phyloP scores from a whole-genome alignment of 441 rosid genomes.

The Heliophila coronopifolia region DNA sequence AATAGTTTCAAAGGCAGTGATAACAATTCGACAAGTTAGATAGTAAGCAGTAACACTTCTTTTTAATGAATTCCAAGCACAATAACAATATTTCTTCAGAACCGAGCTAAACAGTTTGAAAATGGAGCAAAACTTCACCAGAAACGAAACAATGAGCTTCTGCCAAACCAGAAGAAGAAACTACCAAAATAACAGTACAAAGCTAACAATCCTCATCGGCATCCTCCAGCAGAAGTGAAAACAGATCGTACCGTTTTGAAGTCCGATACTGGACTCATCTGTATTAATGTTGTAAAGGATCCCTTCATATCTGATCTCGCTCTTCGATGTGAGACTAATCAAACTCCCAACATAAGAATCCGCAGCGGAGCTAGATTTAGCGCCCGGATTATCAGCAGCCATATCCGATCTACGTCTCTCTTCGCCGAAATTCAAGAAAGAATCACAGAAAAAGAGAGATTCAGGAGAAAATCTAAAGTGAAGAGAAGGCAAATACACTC shows the following conservation, averaged over 20 bases:
- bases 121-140: background rate
- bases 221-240: background rate
- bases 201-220: background rate
- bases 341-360: conserved; percentile 80
- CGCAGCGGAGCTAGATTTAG: conserved; percentile 59
- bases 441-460: conserved; percentile 24
- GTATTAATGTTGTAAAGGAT: conserved; percentile 78
- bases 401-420: conserved; percentile 32
- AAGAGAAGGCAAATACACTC: conserved; percentile 12
- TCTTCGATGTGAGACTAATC: conserved; percentile 83
- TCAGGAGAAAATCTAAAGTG: background rate
- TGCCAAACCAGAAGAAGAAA: background rate
- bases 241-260: conserved; percentile 55
- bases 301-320: conserved; percentile 91
- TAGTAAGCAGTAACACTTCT: background rate
- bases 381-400: conserved; percentile 46
- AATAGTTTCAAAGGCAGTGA: conserved; percentile 1
- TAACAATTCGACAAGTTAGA: background rate
- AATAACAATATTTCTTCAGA: background rate
- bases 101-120: conserved; percentile 4
- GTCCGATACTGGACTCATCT: conserved; percentile 85
- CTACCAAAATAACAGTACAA: background rate
- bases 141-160: background rate
- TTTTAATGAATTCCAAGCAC: background rate
- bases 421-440: conserved; percentile 8